Conservation (phyloP, 2,329 filamentous ascomycete species). For the Amauroascus niger region DNA sequence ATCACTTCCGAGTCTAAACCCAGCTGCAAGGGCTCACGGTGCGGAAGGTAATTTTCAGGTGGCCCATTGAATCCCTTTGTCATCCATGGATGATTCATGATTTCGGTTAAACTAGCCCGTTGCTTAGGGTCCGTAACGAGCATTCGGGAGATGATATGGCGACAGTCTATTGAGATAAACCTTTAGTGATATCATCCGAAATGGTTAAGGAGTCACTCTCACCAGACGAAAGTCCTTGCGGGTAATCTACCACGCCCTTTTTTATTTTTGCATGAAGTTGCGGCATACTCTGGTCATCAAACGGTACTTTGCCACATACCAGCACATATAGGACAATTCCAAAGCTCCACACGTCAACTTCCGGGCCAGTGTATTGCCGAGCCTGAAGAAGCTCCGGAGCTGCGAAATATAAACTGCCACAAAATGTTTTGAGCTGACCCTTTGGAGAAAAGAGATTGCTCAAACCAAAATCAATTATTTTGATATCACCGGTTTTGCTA, state of each 20-base stretch:
- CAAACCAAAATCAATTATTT: conserved; percentile 96
- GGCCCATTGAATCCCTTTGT: conserved; percentile 77
- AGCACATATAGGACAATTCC: conserved; percentile 95
- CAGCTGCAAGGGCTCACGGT: conserved; percentile 71
- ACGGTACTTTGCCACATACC: conserved; percentile 95
- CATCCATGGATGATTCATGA: conserved; percentile 94
- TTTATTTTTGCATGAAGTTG: conserved; percentile 98
- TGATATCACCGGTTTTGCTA: conserved; percentile 97
- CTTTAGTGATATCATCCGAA: conserved; percentile 13
- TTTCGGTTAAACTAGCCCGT: conserved; percentile 77
- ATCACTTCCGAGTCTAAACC: conserved; percentile 77
- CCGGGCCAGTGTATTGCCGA: conserved; percentile 85
- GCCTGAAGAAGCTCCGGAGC: conserved; percentile 91
- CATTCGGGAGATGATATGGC: conserved; percentile 86
- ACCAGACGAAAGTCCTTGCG: conserved; percentile 84
- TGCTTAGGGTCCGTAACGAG: conserved; percentile 86
- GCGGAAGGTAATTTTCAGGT: conserved; percentile 80
- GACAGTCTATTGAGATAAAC: conserved; percentile 59
- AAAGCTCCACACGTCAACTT: conserved; percentile 98
- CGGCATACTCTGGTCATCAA: conserved; percentile 98
- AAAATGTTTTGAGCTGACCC: conserved; percentile 86
- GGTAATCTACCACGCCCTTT: conserved; percentile 91
- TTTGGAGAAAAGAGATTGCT: conserved; percentile 90
- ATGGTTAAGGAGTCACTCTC: conserved; percentile 30
- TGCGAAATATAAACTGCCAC: conserved; percentile 94